A percentile compares a stretch with the other conserved stretches of the same genome.
Conservation (phyloP, 208 protist genomes). For the Acanthamoeba lugdunensis region DNA sequence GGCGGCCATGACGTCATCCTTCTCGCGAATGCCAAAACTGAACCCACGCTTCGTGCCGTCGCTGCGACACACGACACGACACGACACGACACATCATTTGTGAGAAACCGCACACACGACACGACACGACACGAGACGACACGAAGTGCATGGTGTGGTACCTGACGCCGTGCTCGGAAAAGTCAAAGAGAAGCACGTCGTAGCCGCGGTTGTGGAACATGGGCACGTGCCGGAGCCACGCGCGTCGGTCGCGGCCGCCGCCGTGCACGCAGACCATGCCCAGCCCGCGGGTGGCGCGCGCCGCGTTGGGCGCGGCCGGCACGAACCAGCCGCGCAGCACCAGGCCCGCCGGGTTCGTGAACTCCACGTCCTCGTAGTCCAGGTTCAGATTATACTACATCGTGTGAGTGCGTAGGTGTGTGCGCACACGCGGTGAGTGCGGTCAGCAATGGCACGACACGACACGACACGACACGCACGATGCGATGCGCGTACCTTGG, state of each 20-base stretch:
- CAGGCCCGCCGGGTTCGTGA: slow-evolving; percentile 88
- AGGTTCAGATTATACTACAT: slow-evolving; percentile 86
- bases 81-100: neutral
- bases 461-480: no score
- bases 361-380: slow-evolving; percentile 89
- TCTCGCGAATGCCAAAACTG: slow-evolving; percentile 91
- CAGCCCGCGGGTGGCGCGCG: slow-evolving; percentile 69
- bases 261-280: slow-evolving; percentile 92
- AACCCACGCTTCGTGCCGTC: slow-evolving; percentile 90
- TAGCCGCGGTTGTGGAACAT: slow-evolving; percentile 91
- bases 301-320: slow-evolving; percentile 73
- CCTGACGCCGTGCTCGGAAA: slow-evolving; percentile 91
- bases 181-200: slow-evolving; percentile 91
- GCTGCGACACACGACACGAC: slow-evolving; percentile 13
- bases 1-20: slow-evolving; percentile 90
- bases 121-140: neutral
- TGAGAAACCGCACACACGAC: neutral
- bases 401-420: no score
- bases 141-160: no score
- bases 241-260: slow-evolving; percentile 90
- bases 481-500: slow-evolving; percentile 77
- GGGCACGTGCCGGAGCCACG: slow-evolving; percentile 91
- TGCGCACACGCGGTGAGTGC: no score
- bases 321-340: slow-evolving; percentile 91
- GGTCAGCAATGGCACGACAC: no score